Evolutionary conservation across 1,284 basidiomycete genomes (phyloP), one percentile per base, ranked within the genome.

Genomic region (Amylostereum chailletii): DNA sequence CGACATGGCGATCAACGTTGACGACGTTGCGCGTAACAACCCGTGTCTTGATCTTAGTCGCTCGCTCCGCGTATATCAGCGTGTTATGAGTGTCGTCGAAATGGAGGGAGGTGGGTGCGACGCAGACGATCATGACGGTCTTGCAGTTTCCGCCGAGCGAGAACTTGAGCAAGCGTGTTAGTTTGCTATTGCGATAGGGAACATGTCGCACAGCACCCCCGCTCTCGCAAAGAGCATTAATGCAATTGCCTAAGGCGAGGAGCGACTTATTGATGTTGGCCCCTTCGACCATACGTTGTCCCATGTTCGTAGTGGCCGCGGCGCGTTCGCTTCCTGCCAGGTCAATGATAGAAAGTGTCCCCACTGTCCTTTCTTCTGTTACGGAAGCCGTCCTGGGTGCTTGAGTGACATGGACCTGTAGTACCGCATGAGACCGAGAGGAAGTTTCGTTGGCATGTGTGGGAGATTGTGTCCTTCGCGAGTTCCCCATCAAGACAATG

Each of bases 41-140:
- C 64, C 91, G 94, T 40, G 93, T 97, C 74, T 94, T 94, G 70
- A 98, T 96, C 70, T 94, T 91, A 53, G 95, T 95, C 26, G 94
- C 94, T 44, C 92, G 85, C 61, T 98, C 93, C 10, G 94, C 94
- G 65, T 96, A 98, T 50, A 94, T 74, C 42, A 98, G 83, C 0
- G 94, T 96, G 64, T 98, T 98, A 64, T 95, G 91, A 31, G 94
- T 97, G 65, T 98, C 94, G 62, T 97, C 94, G 62, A 96, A 95
- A 67, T 98, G 93, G 33, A 80, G 79, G 38, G 92, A 94, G 11
- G 92, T 92, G 1, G 94, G 94, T 1, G 93, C 93, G 48, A 98
- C 76, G 65, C 94, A 97, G 51, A 97, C 94, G 55, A 97, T 92
- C 92, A 95, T 94, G 62, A 95, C 92, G 0, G 94, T 98, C 68